phyloP scores from a whole-genome alignment of 495 filamentous ascomycete genomes.

The Podospora sp. region DNA sequence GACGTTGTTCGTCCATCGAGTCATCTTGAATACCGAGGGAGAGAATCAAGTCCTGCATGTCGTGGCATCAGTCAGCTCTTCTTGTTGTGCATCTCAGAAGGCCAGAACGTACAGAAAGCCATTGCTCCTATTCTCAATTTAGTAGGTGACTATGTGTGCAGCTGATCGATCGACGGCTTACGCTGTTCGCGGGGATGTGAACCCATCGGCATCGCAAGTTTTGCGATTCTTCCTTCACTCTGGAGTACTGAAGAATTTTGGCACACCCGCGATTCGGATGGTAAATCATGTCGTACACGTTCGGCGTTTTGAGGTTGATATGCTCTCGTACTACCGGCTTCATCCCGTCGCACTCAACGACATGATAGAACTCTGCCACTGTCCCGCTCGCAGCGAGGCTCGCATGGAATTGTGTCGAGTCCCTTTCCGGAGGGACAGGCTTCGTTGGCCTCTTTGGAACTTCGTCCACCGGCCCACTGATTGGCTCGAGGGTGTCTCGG shows the following conservation, averaged over 20 bases:
- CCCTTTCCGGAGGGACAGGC: background rate
- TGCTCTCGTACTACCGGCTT: constrained; percentile 11
- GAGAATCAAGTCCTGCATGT: constrained; percentile 20
- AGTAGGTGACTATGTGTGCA: too few relatives aligned
- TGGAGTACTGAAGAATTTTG: constrained; percentile 6
- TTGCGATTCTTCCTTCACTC: background rate
- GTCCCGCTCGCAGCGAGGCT: constrained; percentile 7
- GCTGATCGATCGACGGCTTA: too few relatives aligned
- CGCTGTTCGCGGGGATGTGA: constrained; percentile 23
- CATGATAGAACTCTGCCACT: constrained; percentile 22
- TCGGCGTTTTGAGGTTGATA: constrained; percentile 21
- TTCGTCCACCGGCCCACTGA: constrained; percentile 17
- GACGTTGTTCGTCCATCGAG: constrained; percentile 18
- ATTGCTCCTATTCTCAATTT: constrained; percentile 20
- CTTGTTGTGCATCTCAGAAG: too few relatives aligned
- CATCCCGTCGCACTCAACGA: background rate
- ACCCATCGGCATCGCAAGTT: constrained; percentile 25
- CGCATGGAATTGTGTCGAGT: background rate
- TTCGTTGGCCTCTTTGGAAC: background rate
- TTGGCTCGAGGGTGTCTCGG: constrained; percentile 18
- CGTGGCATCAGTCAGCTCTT: background rate
- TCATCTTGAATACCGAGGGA: constrained; percentile 19
- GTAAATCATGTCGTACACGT: constrained; percentile 22
- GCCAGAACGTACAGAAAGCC: constrained; percentile 9
- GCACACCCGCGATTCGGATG: constrained; percentile 15